Evolutionary conservation across 306 rosid species (phyloP), one percentile per base, ranked within the genome.

Genomic region (Abrus precatorius): DNA sequence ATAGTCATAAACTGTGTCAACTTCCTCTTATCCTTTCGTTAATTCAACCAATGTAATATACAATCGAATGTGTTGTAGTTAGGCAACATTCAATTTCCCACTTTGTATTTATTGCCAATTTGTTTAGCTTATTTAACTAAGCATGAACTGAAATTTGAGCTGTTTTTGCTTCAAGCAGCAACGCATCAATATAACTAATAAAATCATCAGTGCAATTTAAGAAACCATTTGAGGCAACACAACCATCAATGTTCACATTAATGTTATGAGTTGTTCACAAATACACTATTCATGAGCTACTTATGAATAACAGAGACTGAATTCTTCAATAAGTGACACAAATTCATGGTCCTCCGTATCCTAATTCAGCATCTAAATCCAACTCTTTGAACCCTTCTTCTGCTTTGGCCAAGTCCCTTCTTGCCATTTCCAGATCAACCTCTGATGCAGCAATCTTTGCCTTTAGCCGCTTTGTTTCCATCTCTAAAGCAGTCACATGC

Each of bases 401-500:
- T 8, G 63, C 81, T 67, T 74, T 57, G 8, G 1, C 68, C 78
- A 76, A 49, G 1, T 82, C 72, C 3, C 63, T 69, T 40, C 0
- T 68, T 29, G 74, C 41, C 13, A 60, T 38, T 50, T 82, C 72
- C 13, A 68, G 77, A 69, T 75, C 71, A 6, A 50, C 33, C 56
- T 53, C 52, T 5, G 36, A 41, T 32, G 59, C 7, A 14, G 20
- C 40, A 30, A 75, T 1, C 41, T 57, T 29, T 36, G 9, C 47
- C 53, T 27, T 29, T 30, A 76, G 63, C 60, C 4, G 53, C 61
- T 60, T 65, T n/a, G 14, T 10, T 65, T 81, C 53, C 50, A 9
- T 64, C 53, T 81, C 80, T 13, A 55, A 28, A 10, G 32, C 14
- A 59, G 3, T 11, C 29, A 69, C 67, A 12, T 71, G 62, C 29